These are phyloP conservation scores for Neopestalotiopsis clavispora DNA, from an alignment of 2,329 filamentous ascomycete species.

Conservation along the genomic window DNA sequence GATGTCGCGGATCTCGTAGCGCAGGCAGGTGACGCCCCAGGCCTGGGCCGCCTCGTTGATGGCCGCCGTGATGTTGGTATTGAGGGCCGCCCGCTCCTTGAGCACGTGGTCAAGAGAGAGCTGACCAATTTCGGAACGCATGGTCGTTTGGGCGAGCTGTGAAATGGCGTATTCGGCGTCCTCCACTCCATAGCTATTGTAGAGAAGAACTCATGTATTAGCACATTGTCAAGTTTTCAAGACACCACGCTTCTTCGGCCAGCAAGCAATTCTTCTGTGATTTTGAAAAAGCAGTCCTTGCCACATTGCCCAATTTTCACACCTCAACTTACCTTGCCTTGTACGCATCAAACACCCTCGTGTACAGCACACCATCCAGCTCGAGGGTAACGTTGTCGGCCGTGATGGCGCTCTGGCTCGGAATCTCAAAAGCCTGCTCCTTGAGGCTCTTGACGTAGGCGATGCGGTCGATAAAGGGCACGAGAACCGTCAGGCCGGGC, in stretches of 20 bases:
- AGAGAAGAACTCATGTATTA: neutral
- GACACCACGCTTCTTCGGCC: neutral
- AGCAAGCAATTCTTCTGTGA: too few species aligned
- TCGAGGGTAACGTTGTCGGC: constrained; percentile 98
- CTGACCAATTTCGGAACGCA: constrained; percentile 98
- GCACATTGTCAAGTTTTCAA: neutral
- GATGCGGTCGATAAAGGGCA: constrained; percentile 93
- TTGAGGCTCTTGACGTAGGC: constrained; percentile 98
- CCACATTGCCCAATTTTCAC: too few species aligned
- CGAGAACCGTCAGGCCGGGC: constrained; percentile 85
- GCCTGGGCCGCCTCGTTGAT: constrained; percentile 98
- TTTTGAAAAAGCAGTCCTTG: too few species aligned
- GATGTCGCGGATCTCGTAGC: constrained; percentile 98
- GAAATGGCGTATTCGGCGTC: constrained; percentile 99
- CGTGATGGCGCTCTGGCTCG: constrained; percentile 96
- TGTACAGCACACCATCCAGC: constrained; percentile 94
- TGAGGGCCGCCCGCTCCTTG: constrained; percentile 94
- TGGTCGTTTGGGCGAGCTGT: constrained; percentile 96
- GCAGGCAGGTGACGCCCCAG: constrained; percentile 94
- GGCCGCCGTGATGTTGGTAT: constrained; percentile 97
- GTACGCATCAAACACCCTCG: constrained; percentile 95
- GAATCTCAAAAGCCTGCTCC: constrained; percentile 95
- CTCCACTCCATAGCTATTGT: constrained; percentile 89
- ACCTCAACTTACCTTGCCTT: constrained; percentile 77
- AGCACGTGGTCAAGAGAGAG: constrained; percentile 95